Conservation (phyloP, 345 rosid species). For the Sisymbrium irio region DNA sequence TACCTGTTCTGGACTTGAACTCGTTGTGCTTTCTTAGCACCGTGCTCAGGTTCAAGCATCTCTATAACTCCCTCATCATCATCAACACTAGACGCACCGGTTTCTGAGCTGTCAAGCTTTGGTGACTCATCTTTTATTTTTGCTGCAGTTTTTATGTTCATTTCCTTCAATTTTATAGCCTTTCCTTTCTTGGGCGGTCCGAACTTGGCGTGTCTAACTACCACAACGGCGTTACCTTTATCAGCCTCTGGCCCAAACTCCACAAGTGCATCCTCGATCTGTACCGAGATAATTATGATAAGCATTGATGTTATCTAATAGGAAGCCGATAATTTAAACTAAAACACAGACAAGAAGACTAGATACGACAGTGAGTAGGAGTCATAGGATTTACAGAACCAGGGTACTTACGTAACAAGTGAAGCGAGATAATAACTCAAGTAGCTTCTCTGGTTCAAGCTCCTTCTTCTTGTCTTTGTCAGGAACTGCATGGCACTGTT, state of each 20-base stretch:
- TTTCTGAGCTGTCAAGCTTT: conserved; percentile 5
- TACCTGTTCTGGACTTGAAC: conserved; percentile 43
- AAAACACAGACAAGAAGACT: not conserved
- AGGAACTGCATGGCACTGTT: conserved; percentile 65
- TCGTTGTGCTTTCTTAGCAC: not conserved
- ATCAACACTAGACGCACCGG: conserved; percentile 20
- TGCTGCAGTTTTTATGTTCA: conserved; percentile 29
- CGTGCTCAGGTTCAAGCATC: not conserved
- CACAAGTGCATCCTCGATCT: conserved; percentile 68
- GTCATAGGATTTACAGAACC: not conserved
- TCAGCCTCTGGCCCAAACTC: conserved; percentile 71
- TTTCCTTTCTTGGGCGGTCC: conserved; percentile 69
- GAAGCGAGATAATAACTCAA: conserved; percentile 59
- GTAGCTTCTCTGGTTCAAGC: conserved; percentile 57
- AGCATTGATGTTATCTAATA: not conserved
- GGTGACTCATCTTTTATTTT: conserved; percentile 9
- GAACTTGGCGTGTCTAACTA: conserved; percentile 70
- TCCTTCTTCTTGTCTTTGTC: conserved; percentile 44
- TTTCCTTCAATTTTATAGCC: conserved; percentile 41
- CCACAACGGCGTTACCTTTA: conserved; percentile 56
- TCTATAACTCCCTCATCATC: conserved; percentile 18
- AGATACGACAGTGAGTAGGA: not conserved
- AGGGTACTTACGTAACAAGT: conserved; percentile 45
- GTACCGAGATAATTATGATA: conserved; percentile 12
- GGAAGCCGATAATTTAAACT: not conserved